Evolutionary conservation across 2,329 filamentous ascomycete genomes (phyloP).

Genomic region (Colletotrichum theobromicola): DNA sequence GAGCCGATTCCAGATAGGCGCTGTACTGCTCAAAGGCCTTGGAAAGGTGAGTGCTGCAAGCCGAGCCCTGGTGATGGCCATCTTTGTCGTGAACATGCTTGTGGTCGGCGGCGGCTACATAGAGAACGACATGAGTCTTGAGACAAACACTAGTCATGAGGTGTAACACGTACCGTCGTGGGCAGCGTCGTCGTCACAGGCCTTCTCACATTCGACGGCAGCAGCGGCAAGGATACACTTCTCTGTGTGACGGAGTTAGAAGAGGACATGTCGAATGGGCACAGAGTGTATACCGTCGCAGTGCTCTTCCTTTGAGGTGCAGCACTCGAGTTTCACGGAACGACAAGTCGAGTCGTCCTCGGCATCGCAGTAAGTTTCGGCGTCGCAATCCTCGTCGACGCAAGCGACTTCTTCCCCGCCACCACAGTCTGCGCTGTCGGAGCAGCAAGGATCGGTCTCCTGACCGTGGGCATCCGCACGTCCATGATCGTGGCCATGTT

Average conservation of each 20-base stretch:
- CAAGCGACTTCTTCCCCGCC: background rate
- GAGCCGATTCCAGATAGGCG: constrained; percentile 39
- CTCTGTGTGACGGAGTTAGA: constrained; percentile 25
- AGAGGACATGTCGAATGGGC: background rate
- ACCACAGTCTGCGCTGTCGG: background rate
- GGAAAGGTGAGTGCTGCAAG: constrained; percentile 35
- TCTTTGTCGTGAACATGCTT: constrained; percentile 31
- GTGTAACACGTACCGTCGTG: constrained; percentile 26
- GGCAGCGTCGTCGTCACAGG: constrained; percentile 27
- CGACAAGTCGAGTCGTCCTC: constrained; percentile 13
- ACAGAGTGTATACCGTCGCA: constrained; percentile 26
- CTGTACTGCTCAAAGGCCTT: constrained; percentile 38
- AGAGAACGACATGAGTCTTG: background rate
- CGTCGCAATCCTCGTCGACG: constrained; percentile 11
- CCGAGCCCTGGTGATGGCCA: constrained; percentile 28
- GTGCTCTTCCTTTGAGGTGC: constrained; percentile 28
- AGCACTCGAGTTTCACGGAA: constrained; percentile 27
- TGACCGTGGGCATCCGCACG: background rate
- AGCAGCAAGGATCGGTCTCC: background rate
- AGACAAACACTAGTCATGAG: background rate
- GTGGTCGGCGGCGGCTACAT: constrained; percentile 23
- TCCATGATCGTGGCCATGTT: background rate
- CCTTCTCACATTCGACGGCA: constrained; percentile 33
- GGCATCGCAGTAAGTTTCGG: constrained; percentile 22
- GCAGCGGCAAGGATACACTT: constrained; percentile 35